Evolutionary conservation across 2,329 filamentous ascomycete species (phyloP).

Genomic region (Colletotrichum lindemuthianum): DNA sequence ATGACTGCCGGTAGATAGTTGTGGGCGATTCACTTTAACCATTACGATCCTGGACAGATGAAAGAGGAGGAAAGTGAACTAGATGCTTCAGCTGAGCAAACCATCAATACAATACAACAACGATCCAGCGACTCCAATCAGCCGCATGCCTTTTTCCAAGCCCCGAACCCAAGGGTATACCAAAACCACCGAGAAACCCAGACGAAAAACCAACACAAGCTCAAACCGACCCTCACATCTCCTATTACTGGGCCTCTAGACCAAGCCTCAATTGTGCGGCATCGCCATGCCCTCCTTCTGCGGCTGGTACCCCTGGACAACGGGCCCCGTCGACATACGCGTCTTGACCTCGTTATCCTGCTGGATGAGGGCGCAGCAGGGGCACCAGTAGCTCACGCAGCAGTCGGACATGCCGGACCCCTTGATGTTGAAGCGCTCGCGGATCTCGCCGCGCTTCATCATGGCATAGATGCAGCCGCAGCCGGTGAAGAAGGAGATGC

Average conservation of each 20-base stretch:
- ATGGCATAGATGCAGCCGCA: constrained; percentile 59
- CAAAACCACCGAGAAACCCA: background rate
- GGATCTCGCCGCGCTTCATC: constrained; percentile 64
- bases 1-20: background rate
- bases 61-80: no score
- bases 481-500: constrained; percentile 51
- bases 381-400: constrained; percentile 63
- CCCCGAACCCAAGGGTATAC: constrained; percentile 22
- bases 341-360: constrained; percentile 63
- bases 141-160: background rate
- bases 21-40: background rate
- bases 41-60: no score
- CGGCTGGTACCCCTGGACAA: constrained; percentile 48
- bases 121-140: background rate
- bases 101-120: background rate
- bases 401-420: constrained; percentile 61
- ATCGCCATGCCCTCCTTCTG: constrained; percentile 51
- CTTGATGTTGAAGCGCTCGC: constrained; percentile 62
- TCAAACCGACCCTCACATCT: no score
- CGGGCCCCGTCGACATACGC: constrained; percentile 40
- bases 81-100: background rate
- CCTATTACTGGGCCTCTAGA: no score
- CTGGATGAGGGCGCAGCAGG: constrained; percentile 67
- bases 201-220: no score
- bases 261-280: constrained; percentile 36